Percentiles rank a stretch among this genome's conserved stretches.
These are phyloP conservation scores for Ceratorhiza oryzae-sativae DNA, from an alignment of 1,284 basidiomycete genomes.

Conservation along the genomic window DNA sequence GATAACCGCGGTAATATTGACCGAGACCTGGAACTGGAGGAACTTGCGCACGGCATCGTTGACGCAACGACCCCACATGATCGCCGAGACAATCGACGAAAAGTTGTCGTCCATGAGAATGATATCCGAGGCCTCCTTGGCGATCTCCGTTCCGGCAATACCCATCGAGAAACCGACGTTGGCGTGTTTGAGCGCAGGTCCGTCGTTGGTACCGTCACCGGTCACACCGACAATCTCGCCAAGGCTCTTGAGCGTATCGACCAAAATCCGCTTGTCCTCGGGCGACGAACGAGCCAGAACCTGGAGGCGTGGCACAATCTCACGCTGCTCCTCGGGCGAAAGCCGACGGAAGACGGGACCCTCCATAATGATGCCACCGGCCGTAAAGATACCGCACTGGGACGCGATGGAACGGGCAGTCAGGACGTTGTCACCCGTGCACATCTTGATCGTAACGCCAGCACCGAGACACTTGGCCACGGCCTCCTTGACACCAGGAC, in stretches of 20 bases:
- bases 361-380: constrained; percentile 96
- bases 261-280: constrained; percentile 94
- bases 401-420: constrained; percentile 92
- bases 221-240: constrained; percentile 97
- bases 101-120: constrained; percentile 99
- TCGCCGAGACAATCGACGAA: constrained; percentile 92
- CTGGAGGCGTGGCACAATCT: constrained; percentile 61
- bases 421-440: constrained; percentile 96
- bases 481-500: constrained; percentile 86
- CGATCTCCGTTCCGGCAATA: constrained; percentile 97
- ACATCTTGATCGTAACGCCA: constrained; percentile 98
- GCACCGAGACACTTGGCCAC: constrained; percentile 87
- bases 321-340: constrained; percentile 55
- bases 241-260: constrained; percentile 84
- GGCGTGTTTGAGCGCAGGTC: constrained; percentile 93
- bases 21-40: constrained; percentile 96
- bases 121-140: constrained; percentile 98
- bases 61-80: constrained; percentile 99
- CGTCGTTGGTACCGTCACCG: constrained; percentile 98
- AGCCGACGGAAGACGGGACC: constrained; percentile 74
- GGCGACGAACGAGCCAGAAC: constrained; percentile 93
- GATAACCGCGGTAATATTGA: constrained; percentile 94
- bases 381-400: constrained; percentile 93
- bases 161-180: constrained; percentile 98
- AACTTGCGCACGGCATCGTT: constrained; percentile 98